phyloP scores from a whole-genome alignment of 257 asterid species.

The Solanum corneliomulleri region DNA sequence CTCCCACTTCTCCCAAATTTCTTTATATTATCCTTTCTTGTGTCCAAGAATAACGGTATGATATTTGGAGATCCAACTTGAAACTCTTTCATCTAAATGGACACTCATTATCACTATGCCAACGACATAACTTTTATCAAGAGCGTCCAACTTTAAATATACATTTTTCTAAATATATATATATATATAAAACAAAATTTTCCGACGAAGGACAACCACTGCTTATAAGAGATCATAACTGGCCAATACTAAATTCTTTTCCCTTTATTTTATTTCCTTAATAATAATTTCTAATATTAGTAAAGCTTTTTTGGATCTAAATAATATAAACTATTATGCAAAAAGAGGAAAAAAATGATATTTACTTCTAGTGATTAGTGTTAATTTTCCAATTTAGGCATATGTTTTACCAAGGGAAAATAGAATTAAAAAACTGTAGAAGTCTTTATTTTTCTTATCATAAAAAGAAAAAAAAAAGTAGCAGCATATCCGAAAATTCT shows the following conservation, averaged over 20 bases:
- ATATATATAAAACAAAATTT: too few species aligned
- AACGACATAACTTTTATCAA: too few species aligned
- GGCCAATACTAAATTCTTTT: not conserved
- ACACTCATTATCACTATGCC: too few species aligned
- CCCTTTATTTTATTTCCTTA: not conserved
- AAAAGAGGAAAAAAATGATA: not conserved
- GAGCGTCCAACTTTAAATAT: too few species aligned
- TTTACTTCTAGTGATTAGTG: not conserved
- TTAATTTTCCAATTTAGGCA: not conserved
- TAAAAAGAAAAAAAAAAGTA: not conserved
- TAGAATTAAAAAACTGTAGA: not conserved
- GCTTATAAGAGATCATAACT: not conserved
- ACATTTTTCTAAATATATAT: too few species aligned
- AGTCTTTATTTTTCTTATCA: not conserved
- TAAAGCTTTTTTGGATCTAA: not conserved
- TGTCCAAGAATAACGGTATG: too few species aligned
- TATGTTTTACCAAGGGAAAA: not conserved
- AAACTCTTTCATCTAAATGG: too few species aligned
- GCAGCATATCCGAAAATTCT: not conserved
- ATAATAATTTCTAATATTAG: not conserved
- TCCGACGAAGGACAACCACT: too few species aligned
- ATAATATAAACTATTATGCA: not conserved
- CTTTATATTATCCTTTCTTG: not conserved
- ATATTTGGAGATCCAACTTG: too few species aligned
- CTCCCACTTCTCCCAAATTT: not conserved